Conservation (phyloP, 2,329 filamentous ascomycete genomes). For the Colletotrichum aenigma region DNA sequence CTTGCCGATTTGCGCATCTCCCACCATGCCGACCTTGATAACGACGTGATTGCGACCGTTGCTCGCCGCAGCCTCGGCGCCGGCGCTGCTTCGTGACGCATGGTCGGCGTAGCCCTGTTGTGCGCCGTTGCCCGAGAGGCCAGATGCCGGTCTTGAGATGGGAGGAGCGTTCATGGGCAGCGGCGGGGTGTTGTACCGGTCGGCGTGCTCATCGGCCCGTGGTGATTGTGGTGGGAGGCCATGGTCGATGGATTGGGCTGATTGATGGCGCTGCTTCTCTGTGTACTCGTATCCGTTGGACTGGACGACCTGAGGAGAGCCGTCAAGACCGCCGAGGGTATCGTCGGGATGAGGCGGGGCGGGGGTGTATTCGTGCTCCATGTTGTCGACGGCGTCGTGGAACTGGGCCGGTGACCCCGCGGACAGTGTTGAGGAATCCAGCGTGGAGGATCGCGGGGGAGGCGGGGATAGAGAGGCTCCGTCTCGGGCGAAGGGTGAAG, state of each 20-base stretch:
- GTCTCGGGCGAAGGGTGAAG: conserved; percentile 21
- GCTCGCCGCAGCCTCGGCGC: conserved; percentile 32
- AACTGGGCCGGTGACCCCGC: conserved; percentile 56
- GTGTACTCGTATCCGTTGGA: conserved; percentile 37
- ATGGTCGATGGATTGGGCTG: conserved; percentile 57
- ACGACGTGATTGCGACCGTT: conserved; percentile 78
- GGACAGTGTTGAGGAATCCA: conserved; percentile 58
- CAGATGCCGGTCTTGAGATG: conserved; percentile 60
- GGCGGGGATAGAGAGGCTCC: conserved; percentile 18
- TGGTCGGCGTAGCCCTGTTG: conserved; percentile 49
- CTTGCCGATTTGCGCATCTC: conserved; percentile 98
- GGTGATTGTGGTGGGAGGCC: conserved; percentile 43
- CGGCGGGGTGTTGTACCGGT: conserved; percentile 52
- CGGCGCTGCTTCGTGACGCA: conserved; percentile 42
- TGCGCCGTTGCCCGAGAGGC: conserved; percentile 49
- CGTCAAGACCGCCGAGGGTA: conserved; percentile 53
- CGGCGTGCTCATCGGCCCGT: conserved; percentile 45
- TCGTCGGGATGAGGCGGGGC: conserved; percentile 50
- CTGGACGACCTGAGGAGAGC: conserved; percentile 42
- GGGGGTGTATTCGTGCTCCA: conserved; percentile 49
- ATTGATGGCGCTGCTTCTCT: conserved; percentile 37
- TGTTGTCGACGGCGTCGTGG: conserved; percentile 56
- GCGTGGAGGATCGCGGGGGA: conserved; percentile 33
- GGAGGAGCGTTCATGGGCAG: conserved; percentile 41
- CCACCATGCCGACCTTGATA: conserved; percentile 99